phyloP scores from a whole-genome alignment of 1,139 yeast species.

The Geotrichum carabidarum region DNA sequence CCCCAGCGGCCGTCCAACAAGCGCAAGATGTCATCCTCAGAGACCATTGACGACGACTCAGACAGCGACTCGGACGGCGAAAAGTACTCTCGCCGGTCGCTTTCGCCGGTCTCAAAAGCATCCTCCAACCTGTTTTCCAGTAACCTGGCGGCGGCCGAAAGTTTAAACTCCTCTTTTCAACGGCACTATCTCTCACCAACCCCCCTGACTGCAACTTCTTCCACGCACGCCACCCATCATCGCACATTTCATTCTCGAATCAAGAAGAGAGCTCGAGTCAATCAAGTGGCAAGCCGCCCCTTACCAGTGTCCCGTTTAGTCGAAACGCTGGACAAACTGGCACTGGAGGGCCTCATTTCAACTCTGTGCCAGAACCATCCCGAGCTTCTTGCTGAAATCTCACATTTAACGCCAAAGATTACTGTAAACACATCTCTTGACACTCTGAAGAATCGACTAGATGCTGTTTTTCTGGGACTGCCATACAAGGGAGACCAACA shows the following conservation, averaged over 20 bases:
- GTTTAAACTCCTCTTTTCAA: slow-evolving; percentile 1
- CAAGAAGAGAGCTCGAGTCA: slow-evolving; percentile 12
- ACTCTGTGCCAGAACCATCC: slow-evolving; percentile 58
- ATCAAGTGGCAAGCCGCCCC: slow-evolving; percentile 32
- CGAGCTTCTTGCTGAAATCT: slow-evolving; percentile 51
- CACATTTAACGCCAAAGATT: slow-evolving; percentile 55
- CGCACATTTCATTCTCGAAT: slow-evolving; percentile 5
- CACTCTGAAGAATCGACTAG: slow-evolving; percentile 47
- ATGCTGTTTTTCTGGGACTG: slow-evolving; percentile 47
- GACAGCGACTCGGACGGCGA: background rate
- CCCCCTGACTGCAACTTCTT: background rate
- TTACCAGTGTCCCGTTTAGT: slow-evolving; percentile 59
- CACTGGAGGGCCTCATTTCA: slow-evolving; percentile 50
- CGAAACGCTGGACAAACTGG: slow-evolving; percentile 58
- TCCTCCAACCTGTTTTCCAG: background rate
- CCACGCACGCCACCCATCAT: background rate
- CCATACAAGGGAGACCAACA: slow-evolving; percentile 72
- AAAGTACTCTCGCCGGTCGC: slow-evolving; percentile 5
- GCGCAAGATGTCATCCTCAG: background rate
- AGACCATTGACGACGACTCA: background rate
- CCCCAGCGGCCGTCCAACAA: background rate
- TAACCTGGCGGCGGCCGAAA: background rate
- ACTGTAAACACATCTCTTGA: slow-evolving; percentile 49
- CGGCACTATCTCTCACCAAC: slow-evolving; percentile 2
- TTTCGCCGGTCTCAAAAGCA: background rate